phyloP scores from a whole-genome alignment of 371 early-diverging fungal genomes.

The Lichtheimia ramosa region DNA sequence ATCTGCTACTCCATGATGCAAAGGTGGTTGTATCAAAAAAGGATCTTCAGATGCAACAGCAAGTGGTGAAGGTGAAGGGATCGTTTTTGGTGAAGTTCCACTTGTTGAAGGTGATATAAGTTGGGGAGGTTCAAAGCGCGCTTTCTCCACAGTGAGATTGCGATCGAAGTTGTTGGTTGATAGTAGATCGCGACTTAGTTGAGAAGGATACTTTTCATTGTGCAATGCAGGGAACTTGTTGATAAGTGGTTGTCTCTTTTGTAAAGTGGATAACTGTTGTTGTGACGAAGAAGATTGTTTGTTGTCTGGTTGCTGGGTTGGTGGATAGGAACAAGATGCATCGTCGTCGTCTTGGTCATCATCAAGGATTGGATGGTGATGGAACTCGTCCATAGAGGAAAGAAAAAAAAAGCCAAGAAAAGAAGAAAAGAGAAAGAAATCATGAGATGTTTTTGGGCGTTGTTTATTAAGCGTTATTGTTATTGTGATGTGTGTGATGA shows the following conservation, averaged over 20 bases:
- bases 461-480: no score
- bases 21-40: background rate
- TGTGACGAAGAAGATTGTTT: background rate
- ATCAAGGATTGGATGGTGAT: background rate
- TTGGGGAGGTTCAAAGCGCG: constrained; percentile 25
- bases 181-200: constrained; percentile 19
- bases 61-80: background rate
- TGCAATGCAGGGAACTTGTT: constrained; percentile 31
- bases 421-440: background rate
- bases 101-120: background rate
- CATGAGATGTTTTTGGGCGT: no score
- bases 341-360: background rate
- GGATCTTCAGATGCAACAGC: background rate
- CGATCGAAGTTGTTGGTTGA: constrained; percentile 26
- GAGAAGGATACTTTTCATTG: constrained; percentile 21
- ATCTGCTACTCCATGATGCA: background rate
- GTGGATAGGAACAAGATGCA: background rate
- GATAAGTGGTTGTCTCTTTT: constrained; percentile 1
- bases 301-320: background rate
- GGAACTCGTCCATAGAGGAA: background rate
- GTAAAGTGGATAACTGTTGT: background rate
- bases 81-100: background rate
- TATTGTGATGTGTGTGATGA: no score
- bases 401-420: background rate
- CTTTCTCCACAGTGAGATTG: constrained; percentile 31